Evolutionary conservation across 768 basidiomycete genomes (phyloP).

Genomic region (Serendipita sp.): DNA sequence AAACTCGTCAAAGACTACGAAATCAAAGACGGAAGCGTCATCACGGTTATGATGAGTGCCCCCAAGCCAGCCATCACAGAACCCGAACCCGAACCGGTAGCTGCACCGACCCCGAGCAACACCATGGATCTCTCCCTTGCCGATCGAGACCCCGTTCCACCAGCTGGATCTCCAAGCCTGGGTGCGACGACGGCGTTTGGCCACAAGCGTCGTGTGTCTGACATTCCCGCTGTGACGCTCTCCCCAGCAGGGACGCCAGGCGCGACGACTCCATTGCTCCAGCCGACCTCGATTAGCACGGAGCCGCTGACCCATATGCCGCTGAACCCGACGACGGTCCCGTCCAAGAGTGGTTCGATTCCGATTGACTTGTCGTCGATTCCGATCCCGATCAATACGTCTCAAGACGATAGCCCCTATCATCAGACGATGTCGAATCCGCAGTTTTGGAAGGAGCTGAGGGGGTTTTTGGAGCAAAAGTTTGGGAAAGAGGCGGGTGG

Average conservation of each 20-base stretch:
- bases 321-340: slow-evolving; percentile 27
- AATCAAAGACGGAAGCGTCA: slow-evolving; percentile 49
- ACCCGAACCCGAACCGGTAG: too few relatives aligned
- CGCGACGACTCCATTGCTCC: slow-evolving; percentile 17
- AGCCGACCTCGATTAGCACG: background rate
- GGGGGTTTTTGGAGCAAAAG: slow-evolving; percentile 39
- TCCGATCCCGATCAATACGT: slow-evolving; percentile 22
- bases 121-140: slow-evolving; percentile 16
- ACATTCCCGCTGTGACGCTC: slow-evolving; percentile 6
- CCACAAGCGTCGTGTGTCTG: background rate
- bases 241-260: slow-evolving; percentile 15
- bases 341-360: slow-evolving; percentile 59
- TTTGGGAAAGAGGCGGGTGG: slow-evolving; percentile 32
- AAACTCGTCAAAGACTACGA: slow-evolving; percentile 47
- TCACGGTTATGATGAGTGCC: slow-evolving; percentile 57
- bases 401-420: slow-evolving; percentile 31
- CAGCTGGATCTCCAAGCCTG: slow-evolving; percentile 8
- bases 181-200: slow-evolving; percentile 13
- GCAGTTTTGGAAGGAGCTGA: slow-evolving; percentile 61
- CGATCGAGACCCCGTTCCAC: background rate
- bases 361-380: slow-evolving; percentile 46
- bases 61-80: slow-evolving; percentile 24
- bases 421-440: slow-evolving; percentile 59
- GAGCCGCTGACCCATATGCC: slow-evolving; percentile 14
- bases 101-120: slow-evolving; percentile 29